These are phyloP conservation scores for Scutellaria minor DNA, from an alignment of 257 asterid genomes.

Conservation along the genomic window DNA sequence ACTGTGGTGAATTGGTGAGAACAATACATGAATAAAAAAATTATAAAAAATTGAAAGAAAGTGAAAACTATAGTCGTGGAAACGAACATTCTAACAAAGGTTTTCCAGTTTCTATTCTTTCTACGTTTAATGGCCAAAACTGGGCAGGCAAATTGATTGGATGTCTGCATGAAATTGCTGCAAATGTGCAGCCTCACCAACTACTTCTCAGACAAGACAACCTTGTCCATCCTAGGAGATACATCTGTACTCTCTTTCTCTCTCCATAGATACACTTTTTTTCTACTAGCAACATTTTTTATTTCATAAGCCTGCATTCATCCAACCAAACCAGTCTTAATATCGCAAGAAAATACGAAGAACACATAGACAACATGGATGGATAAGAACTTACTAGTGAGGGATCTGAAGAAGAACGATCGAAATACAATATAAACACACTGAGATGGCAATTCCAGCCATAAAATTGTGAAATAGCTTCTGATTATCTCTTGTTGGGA, in stretches of 20 bases:
- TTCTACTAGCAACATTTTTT: neutral
- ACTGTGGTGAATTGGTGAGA: neutral
- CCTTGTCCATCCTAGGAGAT: too few species aligned
- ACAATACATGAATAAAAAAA: neutral
- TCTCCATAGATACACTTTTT: slow-evolving; percentile 23
- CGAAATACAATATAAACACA: slow-evolving; percentile 58
- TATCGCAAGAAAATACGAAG: too few species aligned
- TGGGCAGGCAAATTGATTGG: slow-evolving; percentile 16
- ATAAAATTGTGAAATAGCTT: slow-evolving; percentile 62
- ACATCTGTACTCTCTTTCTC: slow-evolving; percentile 1
- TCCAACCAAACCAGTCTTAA: too few species aligned
- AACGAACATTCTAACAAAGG: slow-evolving; percentile 20
- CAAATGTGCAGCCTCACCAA: too few species aligned
- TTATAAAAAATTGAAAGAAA: neutral
- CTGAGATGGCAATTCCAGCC: slow-evolving; percentile 63
- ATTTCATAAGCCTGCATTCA: neutral
- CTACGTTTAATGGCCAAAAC: slow-evolving; percentile 1
- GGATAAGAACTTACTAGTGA: slow-evolving; percentile 55
- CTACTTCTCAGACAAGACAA: too few species aligned
- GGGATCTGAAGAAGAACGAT: slow-evolving; percentile 74
- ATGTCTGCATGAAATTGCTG: slow-evolving; percentile 29
- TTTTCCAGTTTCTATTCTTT: slow-evolving; percentile 18
- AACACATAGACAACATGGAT: neutral
- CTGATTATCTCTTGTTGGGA: slow-evolving; percentile 70
- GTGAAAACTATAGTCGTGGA: slow-evolving; percentile 20